Percentiles rank a stretch among this genome's conserved stretches.
Evolutionary conservation across 805 yeast genomes (phyloP).

Genomic region (Yarrowia sp.): DNA sequence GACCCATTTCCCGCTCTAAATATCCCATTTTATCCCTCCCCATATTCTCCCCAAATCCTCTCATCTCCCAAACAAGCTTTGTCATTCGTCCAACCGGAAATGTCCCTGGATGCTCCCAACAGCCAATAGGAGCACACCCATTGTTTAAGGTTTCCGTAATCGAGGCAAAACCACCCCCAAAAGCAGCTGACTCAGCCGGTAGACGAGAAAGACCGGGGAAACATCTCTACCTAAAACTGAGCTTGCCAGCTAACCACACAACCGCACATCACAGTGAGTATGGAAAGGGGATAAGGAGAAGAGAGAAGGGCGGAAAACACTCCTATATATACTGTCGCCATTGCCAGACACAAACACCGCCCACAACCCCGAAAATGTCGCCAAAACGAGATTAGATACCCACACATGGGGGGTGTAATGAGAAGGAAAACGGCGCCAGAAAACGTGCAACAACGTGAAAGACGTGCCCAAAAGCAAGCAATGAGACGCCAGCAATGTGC

Average conservation of each 20-base stretch:
- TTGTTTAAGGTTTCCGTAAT: slow-evolving; percentile 6
- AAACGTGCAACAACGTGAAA: no score
- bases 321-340: background rate
- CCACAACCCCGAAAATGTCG: no score
- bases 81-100: background rate
- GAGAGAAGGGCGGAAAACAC: background rate
- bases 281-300: background rate
- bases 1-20: no score
- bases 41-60: background rate
- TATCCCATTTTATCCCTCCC: background rate
- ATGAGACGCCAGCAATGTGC: no score
- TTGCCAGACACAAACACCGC: no score
- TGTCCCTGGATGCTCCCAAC: background rate
- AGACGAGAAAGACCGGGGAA: slow-evolving; percentile 25
- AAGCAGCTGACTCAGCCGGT: slow-evolving; percentile 7
- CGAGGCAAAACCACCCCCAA: background rate
- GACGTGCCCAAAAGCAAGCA: no score
- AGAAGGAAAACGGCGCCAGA: no score
- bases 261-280: slow-evolving; percentile 8
- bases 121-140: background rate
- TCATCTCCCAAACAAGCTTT: background rate
- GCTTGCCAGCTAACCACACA: background rate
- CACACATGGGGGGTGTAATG: no score
- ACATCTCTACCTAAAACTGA: background rate
- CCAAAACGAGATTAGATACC: no score